Base-by-base conservation (phyloP, 2,329 filamentous ascomycete genomes). In the Calonectria hawksworthii region DNA sequence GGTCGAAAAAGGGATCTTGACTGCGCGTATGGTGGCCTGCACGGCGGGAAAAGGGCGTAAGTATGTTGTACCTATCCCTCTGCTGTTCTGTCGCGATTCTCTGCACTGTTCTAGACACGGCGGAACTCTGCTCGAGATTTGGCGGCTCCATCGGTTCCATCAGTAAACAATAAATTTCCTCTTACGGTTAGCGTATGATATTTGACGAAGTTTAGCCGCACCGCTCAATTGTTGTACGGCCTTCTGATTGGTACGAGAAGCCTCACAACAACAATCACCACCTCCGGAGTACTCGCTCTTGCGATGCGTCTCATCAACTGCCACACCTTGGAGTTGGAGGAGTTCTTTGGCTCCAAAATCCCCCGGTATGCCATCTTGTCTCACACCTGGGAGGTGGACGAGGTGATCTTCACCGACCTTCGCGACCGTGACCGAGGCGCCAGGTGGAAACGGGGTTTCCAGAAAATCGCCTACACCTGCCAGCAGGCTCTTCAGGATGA, bases 361-460 rank as follows among this genome's bases (percentile, higher is more conserved):
- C 64, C 64, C 10, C 26, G 1, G 2, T 74, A 74, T 41, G 69
- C 65, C 0, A 74, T 72, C 13, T 50, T 74, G 13, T 72, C 69
- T 9, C 73, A 74, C 44, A 68, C 69, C 14, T 74, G 73, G 73
- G 73, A 47, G 14, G 52, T 44, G 9, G 47, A 72, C 1, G 73
- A 74, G 50, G 69, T 74, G 10, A 32, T 32, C 32, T 64, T 32
- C 8, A 28, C 64, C 7, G 44, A 74, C 28, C 30, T 67, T 16
- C 51, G 68, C 41, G 21, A 41, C 36, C 5, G 66, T 68, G 26
- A 32, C 51, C 4, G 30, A 34, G 2, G 16, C 11, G 4, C 21
- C 23, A n/a, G 41, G 21, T 30, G 72, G 51, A 54, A 41, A 28
- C 21, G 21, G 4, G 73, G 73, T 5, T 74, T 56, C 36, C 13